Base-by-base conservation (phyloP, 371 early-diverging fungal genomes). In the Actinomortierella ambigua region DNA sequence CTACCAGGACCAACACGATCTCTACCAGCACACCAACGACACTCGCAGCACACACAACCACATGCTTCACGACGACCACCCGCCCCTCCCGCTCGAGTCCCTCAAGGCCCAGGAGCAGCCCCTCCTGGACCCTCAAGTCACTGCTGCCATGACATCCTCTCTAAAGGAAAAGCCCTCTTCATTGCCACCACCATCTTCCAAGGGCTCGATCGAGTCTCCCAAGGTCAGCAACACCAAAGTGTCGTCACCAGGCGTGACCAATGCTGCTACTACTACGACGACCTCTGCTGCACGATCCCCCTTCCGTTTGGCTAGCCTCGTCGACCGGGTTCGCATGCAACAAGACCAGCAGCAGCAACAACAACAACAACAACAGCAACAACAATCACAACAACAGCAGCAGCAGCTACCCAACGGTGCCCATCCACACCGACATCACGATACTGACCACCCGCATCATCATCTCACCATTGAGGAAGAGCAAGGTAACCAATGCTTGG, bases 81-180 rank as follows among this genome's bases (percentile, higher is more conserved):
- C 62, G 5, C 54, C 41, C 44, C 44, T 57, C n/a, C 24, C 65
- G 1, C 44, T 58, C 14, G 54, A 61, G 34, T 49, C 57, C 24
- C 61, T 65, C 47, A 64, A 67, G 44, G 68, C 55, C 49, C 68
- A 65, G 62, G 70, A 63, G 44, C 76, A 69, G 44, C 59, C 58
- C 18, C 28, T 34, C 4, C 54, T 15, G 39, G 52, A 47, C 63
- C 64, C 47, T 59, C 68, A 20, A 59, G 64, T 53, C 46, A n/a
- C n/a, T n/a, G n/a, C n/a, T n/a, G 2, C 29, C 41, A 58, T 4
- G 28, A 57, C 29, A 57, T 50, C 47, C 59, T 53, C 24, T 56
- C 46, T 14, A 27, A 34, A 29, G 2, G 44, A 40, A 13, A 49
- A 49, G n/a, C 57, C 50, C 23, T 48, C 26, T 57, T 51, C 24